Conservation (phyloP, 805 yeast genomes). For the Candida coquimbonensis region DNA sequence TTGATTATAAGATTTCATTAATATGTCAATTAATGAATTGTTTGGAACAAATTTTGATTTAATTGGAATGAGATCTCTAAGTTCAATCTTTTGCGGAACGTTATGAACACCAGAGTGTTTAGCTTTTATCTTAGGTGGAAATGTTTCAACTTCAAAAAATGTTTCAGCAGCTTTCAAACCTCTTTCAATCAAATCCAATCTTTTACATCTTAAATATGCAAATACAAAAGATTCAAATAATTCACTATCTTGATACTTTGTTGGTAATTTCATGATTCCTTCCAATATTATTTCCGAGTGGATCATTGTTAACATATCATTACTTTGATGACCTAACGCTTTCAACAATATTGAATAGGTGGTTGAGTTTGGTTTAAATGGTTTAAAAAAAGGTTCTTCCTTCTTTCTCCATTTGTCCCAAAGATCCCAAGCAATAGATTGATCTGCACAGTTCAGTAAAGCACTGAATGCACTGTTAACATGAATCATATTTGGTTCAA, state of each 20-base stretch:
- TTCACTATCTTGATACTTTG: constrained; percentile 9
- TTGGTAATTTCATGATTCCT: constrained; percentile 9
- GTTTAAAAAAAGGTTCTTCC: constrained; percentile 12
- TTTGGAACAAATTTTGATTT: constrained; percentile 15
- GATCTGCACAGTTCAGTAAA: constrained; percentile 33
- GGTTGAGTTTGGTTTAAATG: constrained; percentile 26
- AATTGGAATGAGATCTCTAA: constrained; percentile 4
- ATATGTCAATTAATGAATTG: constrained; percentile 13
- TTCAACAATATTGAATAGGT: constrained; percentile 26
- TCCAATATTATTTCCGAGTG: constrained; percentile 12
- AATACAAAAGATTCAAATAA: constrained; percentile 15
- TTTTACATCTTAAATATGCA: constrained; percentile 12
- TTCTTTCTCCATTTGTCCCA: constrained; percentile 26
- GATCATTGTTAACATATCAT: constrained; percentile 5
- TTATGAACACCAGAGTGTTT: constrained; percentile 1
- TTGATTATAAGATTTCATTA: constrained; percentile 14
- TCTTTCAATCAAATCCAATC: constrained; percentile 11
- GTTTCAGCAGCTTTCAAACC: constrained; percentile 14
- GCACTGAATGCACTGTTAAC: constrained; percentile 42
- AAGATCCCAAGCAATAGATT: constrained; percentile 31
- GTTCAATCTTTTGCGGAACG: background rate
- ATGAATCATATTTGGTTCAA: constrained; percentile 32
- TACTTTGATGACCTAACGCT: constrained; percentile 12
- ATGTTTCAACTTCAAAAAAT: constrained; percentile 14
- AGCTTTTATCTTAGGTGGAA: background rate